A percentile compares a stretch with the other conserved stretches of the same genome.
These are phyloP conservation scores for Durio zibethinus DNA, from an alignment of 345 rosid genomes.

Conservation along the genomic window DNA sequence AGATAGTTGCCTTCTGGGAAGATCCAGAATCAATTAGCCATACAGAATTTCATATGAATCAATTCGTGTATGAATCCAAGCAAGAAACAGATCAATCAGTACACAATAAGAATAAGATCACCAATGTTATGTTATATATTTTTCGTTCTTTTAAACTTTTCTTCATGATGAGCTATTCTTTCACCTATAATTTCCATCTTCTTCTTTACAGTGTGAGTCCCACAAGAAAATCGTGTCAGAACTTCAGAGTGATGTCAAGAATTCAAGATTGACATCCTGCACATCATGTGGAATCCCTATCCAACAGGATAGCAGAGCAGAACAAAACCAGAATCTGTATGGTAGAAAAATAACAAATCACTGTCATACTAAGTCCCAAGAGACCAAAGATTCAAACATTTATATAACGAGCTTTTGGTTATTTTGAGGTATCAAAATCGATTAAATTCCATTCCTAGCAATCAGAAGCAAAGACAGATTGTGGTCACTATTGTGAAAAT, in stretches of 20 bases:
- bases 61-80: constrained; percentile 25
- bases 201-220: constrained; percentile 39
- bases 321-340: constrained; percentile 29
- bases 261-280: constrained; percentile 9
- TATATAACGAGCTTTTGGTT: neutral
- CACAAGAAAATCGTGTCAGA: constrained; percentile 23
- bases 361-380: constrained; percentile 1
- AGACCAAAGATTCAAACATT: neutral
- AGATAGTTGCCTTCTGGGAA: neutral
- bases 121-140: constrained; percentile 17
- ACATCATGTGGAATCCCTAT: constrained; percentile 11
- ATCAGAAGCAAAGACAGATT: neutral
- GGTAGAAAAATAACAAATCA: neutral
- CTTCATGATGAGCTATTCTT: constrained; percentile 4
- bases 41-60: constrained; percentile 8
- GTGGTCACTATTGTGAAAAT: neutral
- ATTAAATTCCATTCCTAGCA: neutral
- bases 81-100: constrained; percentile 34
- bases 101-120: constrained; percentile 34
- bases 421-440: neutral
- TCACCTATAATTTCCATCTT: constrained; percentile 22
- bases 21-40: constrained; percentile 4
- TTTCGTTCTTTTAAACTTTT: constrained; percentile 17
- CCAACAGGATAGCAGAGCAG: constrained; percentile 21
- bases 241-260: constrained; percentile 18